phyloP scores from a whole-genome alignment of 129 eudicot genomes.

The Logfia minima region DNA sequence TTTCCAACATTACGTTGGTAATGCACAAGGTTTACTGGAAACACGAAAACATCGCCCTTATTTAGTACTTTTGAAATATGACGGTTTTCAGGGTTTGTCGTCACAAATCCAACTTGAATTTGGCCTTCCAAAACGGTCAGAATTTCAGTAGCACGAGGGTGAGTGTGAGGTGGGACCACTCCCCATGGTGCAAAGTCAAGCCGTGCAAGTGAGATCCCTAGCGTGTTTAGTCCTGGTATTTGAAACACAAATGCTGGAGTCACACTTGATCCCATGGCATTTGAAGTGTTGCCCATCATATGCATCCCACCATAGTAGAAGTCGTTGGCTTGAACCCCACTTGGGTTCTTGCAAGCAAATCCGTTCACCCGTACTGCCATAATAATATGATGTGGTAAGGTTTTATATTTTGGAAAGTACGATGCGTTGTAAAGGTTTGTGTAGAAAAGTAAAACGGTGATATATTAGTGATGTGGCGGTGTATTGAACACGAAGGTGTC shows the following conservation, averaged over 20 bases:
- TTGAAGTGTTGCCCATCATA: slow-evolving; percentile 34
- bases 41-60: slow-evolving; percentile 41
- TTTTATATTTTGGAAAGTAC: neutral
- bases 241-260: slow-evolving; percentile 33
- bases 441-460: no score
- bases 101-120: slow-evolving; percentile 40
- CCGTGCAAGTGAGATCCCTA: slow-evolving; percentile 38
- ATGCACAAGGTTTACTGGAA: slow-evolving; percentile 39
- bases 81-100: slow-evolving; percentile 42
- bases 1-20: slow-evolving; percentile 36
- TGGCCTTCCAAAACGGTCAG: slow-evolving; percentile 42
- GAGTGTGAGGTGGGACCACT: slow-evolving; percentile 38
- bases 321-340: slow-evolving; percentile 26
- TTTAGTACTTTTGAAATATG: slow-evolving; percentile 33
- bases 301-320: slow-evolving; percentile 36
- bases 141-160: slow-evolving; percentile 48
- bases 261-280: slow-evolving; percentile 28
- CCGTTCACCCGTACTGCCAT: slow-evolving; percentile 31
- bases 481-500: no score
- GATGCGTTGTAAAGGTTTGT: no score
- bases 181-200: slow-evolving; percentile 46
- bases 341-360: slow-evolving; percentile 35
- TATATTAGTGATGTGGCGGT: no score
- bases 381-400: neutral
- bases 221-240: slow-evolving; percentile 36